Evolutionary conservation across 768 basidiomycete species (phyloP), one percentile per base, ranked within the genome.

Genomic region (Podaxis pistillaris): DNA sequence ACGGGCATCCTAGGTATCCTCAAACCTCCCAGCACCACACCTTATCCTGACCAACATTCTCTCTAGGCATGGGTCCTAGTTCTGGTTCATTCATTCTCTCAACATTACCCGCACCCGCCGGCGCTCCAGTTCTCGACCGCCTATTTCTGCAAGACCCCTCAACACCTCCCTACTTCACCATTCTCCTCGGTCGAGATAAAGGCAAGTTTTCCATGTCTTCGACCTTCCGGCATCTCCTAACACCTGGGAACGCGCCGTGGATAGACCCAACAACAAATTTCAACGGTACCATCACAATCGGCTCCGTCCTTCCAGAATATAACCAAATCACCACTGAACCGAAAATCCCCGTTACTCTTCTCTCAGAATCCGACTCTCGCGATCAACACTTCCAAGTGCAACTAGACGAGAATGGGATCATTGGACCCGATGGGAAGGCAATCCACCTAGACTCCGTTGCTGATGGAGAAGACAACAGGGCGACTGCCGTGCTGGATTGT

Each of bases 331-430:
- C 78, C 12, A 72, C 74, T 36, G 80, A 87, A 66, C 80, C 85
- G 2, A 78, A 79, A 64, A 78, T 88, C 30, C 64, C 78, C 9
- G 84, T 91, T 41, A 74, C 79, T 15, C 72, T 81, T 4, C 65
- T 77, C 19, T 65, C 73, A 2, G 63, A 57, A 24, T 1, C 36
- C 19, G 60, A 74, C 37, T 55, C 68, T 3, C 75, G 72, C 15
- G 75, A 81, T 59, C 89, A 89, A 68, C 87, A 91, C 66, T 89
- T 88, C 78, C 85, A 86, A 65, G 75, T 85, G 0, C 72, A 87
- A 26, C 78, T 90, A 7, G 90, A 91, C 65, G 71, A 77, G 11
- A 46, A 46, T 64, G 86, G 86, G 1, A 75, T 91, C 58, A 80
- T 86, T 24, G 89, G 86, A 1, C 86, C 87, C 0, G 80, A 87